phyloP scores from a whole-genome alignment of 768 basidiomycete genomes.

The Suillus alpinus region DNA sequence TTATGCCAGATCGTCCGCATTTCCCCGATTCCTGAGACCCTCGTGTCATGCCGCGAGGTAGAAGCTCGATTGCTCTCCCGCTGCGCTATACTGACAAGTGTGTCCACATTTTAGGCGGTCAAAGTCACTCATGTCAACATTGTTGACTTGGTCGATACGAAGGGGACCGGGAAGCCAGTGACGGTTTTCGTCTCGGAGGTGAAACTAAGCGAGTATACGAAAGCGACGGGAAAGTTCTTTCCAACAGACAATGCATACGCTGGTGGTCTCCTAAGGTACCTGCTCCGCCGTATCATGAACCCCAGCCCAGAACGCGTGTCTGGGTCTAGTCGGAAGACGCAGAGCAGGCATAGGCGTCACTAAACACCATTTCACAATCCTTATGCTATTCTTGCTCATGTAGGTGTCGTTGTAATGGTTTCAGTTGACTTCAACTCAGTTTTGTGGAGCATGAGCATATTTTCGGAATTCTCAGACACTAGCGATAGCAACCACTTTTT shows the following conservation, averaged over 20 bases:
- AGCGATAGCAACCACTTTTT: background rate
- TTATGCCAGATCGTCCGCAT: conserved; percentile 19
- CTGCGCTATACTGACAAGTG: background rate
- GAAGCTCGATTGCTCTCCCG: background rate
- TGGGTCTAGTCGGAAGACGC: background rate
- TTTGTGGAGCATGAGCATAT: background rate
- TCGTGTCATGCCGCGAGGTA: conserved; percentile 19
- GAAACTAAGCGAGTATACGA: conserved; percentile 23
- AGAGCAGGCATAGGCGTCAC: background rate
- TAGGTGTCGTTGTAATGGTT: background rate
- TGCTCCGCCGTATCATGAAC: conserved; percentile 24
- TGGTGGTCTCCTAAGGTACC: conserved; percentile 28
- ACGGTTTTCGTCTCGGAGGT: conserved; percentile 17
- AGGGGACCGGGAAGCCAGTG: conserved; percentile 13
- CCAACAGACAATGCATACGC: conserved; percentile 25
- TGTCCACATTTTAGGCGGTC: conserved; percentile 13
- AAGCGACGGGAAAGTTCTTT: conserved; percentile 17
- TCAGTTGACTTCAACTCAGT: background rate
- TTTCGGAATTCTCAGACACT: background rate
- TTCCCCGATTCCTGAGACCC: conserved; percentile 11
- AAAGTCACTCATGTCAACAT: conserved; percentile 29
- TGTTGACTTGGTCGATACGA: conserved; percentile 26
- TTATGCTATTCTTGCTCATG: background rate
- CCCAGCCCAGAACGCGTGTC: background rate
- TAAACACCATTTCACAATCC: background rate